Evolutionary conservation across 805 yeast genomes (phyloP).

Genomic region (Spathaspora passalidarum): DNA sequence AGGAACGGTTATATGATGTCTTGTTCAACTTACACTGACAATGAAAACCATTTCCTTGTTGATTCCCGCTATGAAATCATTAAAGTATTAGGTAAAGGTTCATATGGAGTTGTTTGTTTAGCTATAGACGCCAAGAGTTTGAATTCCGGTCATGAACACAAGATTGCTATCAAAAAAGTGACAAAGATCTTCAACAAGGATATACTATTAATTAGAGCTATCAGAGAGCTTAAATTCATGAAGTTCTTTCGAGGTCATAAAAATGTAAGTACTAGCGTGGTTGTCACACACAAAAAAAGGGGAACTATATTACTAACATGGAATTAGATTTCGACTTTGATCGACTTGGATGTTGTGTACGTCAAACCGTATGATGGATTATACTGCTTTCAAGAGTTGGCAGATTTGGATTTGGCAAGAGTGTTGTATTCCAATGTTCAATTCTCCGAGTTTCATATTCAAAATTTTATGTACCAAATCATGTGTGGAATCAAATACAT

Average conservation of each 20-base stretch:
- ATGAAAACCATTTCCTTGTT: conserved; percentile 47
- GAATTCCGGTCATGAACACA: conserved; percentile 8
- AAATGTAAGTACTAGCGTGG: conserved; percentile 42
- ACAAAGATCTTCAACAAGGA: conserved; percentile 65
- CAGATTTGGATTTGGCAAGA: conserved; percentile 75
- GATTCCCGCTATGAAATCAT: conserved; percentile 58
- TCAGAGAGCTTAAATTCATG: conserved; percentile 81
- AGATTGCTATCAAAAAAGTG: conserved; percentile 79
- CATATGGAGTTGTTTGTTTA: conserved; percentile 83
- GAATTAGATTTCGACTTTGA: conserved; percentile 56
- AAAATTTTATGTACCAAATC: conserved; percentile 73
- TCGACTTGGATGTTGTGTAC: conserved; percentile 71
- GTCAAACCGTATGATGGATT: conserved; percentile 76
- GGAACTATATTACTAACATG: conserved; percentile 1
- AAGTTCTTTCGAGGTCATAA: conserved; percentile 81
- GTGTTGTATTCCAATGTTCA: conserved; percentile 78
- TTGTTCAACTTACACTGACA: conserved; percentile 9
- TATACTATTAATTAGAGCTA: conserved; percentile 70
- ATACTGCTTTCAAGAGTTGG: conserved; percentile 83
- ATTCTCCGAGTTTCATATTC: conserved; percentile 81
- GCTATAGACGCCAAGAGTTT: conserved; percentile 53
- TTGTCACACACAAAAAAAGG: background rate
- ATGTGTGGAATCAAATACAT: conserved; percentile 84
- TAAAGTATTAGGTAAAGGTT: conserved; percentile 72
- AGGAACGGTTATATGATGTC: conserved; percentile 3